phyloP scores from a whole-genome alignment of 192 early-diverging fungal genomes.

The Chytriomyces hyalinus region DNA sequence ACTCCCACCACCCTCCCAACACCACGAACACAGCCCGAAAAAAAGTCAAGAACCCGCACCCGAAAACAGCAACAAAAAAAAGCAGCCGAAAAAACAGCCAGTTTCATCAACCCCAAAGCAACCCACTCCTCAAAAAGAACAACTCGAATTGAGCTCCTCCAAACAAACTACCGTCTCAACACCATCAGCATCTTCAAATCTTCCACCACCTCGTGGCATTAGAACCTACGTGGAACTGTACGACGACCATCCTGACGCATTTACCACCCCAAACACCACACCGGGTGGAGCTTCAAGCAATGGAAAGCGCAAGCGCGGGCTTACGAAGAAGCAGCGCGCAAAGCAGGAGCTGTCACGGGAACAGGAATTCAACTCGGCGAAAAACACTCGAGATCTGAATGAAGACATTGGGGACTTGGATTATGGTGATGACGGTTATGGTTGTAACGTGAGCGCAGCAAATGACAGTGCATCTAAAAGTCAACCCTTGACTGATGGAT shows the following conservation, averaged over 20 bases:
- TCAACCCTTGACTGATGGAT: no score
- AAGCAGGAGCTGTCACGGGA: background rate
- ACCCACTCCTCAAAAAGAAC: background rate
- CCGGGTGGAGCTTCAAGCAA: background rate
- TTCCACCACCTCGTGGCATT: background rate
- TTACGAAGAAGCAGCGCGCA: background rate
- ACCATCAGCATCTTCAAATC: background rate
- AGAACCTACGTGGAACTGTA: slow-evolving; percentile 11
- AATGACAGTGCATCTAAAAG: no score
- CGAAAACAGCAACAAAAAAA: background rate
- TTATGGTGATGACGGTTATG: slow-evolving; percentile 17
- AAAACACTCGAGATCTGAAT: no score
- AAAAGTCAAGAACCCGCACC: background rate
- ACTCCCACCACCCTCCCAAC: background rate
- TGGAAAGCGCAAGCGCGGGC: background rate
- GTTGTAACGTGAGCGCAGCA: background rate
- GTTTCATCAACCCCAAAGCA: background rate
- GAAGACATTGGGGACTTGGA: slow-evolving; percentile 4
- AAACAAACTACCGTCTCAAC: background rate
- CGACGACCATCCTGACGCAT: background rate
- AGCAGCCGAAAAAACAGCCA: background rate
- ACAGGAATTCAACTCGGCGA: background rate
- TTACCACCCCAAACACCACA: background rate
- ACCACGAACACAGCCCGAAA: background rate
- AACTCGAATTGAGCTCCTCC: background rate